Conservation (phyloP, 2,329 filamentous ascomycete species). For the Xylaria sp. region DNA sequence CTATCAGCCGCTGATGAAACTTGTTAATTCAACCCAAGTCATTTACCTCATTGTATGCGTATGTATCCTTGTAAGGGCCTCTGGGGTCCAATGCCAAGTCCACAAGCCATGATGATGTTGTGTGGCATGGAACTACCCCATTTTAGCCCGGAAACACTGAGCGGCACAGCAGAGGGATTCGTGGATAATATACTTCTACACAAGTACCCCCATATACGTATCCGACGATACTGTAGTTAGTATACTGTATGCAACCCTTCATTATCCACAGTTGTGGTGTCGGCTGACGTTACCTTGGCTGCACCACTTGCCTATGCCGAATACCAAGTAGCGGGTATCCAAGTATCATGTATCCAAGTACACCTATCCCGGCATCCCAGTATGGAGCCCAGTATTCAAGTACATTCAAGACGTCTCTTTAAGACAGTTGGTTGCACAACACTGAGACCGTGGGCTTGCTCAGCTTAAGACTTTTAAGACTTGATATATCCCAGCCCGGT, state of each 20-base stretch:
- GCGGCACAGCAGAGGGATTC: constrained; percentile 34
- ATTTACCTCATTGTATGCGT: neutral
- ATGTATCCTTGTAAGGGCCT: constrained; percentile 15
- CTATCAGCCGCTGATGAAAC: neutral
- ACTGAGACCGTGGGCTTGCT: constrained; percentile 16
- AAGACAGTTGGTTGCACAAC: constrained; percentile 21
- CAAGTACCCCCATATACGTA: neutral
- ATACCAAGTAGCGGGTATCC: neutral
- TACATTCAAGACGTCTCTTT: constrained; percentile 2
- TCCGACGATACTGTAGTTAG: neutral
- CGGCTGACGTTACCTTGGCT: constrained; percentile 32
- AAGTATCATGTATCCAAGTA: neutral
- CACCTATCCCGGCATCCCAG: too few species aligned
- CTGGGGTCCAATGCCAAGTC: neutral
- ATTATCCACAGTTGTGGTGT: constrained; percentile 23
- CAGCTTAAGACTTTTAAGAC: constrained; percentile 15
- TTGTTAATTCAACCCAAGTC: neutral
- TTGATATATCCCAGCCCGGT: constrained; percentile 29
- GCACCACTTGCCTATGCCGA: constrained; percentile 2
- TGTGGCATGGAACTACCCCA: constrained; percentile 25
- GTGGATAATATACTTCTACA: constrained; percentile 27
- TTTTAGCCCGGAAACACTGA: constrained; percentile 24
- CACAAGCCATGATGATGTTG: constrained; percentile 5
- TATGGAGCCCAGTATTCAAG: neutral
- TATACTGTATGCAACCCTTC: neutral